These are phyloP conservation scores for Debaryomycetaceae sp. DNA, from an alignment of 1,139 yeast species.

Conservation along the genomic window DNA sequence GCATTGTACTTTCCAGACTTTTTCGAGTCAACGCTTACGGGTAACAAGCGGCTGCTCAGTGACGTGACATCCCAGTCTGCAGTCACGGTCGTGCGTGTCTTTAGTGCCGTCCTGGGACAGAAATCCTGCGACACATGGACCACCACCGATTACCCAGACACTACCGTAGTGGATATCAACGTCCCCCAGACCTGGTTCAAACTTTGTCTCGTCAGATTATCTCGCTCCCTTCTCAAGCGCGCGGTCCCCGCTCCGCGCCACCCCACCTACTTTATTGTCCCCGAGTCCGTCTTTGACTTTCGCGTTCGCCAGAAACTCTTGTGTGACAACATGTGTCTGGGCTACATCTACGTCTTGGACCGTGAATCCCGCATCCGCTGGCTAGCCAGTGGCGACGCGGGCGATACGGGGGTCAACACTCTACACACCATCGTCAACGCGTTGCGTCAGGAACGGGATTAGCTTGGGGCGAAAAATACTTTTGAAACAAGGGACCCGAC, in stretches of 20 bases:
- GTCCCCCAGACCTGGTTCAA: constrained; percentile 65
- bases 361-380: constrained; percentile 67
- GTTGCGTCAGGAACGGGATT: no score
- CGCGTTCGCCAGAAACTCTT: constrained; percentile 49
- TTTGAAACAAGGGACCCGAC: no score
- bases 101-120: constrained; percentile 64
- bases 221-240: constrained; percentile 33
- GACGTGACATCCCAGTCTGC: constrained; percentile 35
- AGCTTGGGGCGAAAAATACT: no score
- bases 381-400: constrained; percentile 82
- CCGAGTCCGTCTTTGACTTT: constrained; percentile 49
- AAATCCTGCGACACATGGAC: constrained; percentile 50
- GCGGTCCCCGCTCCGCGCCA: constrained; percentile 42
- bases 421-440: not conserved
- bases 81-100: constrained; percentile 54
- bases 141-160: constrained; percentile 32
- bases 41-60: constrained; percentile 24
- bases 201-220: constrained; percentile 47
- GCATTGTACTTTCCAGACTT: constrained; percentile 83
- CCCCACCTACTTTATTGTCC: constrained; percentile 50
- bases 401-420: constrained; percentile 38
- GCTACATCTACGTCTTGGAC: constrained; percentile 76
- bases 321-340: constrained; percentile 71
- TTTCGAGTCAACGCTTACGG: constrained; percentile 43
- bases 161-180: constrained; percentile 67